phyloP scores from a whole-genome alignment of 2,329 filamentous ascomycete species.

The Paramyrothecium roridum region DNA sequence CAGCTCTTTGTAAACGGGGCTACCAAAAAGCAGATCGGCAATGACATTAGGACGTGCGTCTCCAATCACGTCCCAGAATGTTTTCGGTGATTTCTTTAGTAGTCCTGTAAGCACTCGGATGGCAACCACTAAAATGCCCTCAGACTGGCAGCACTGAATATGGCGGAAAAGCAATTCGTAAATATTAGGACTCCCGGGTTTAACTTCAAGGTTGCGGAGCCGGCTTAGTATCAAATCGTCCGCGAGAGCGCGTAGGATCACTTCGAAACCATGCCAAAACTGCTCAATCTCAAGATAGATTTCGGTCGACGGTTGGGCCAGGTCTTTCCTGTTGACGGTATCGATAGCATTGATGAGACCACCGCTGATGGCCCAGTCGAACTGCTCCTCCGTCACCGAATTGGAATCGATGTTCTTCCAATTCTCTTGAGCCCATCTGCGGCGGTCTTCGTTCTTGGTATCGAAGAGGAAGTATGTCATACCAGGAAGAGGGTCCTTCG shows the following conservation, averaged over 20 bases:
- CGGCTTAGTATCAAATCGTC: constrained; percentile 73
- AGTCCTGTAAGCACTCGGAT: constrained; percentile 69
- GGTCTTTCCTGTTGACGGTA: constrained; percentile 51
- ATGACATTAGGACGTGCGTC: constrained; percentile 76
- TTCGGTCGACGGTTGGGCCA: constrained; percentile 25
- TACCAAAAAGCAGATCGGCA: constrained; percentile 79
- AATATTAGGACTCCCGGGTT: constrained; percentile 56
- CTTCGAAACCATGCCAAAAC: constrained; percentile 76
- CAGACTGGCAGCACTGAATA: constrained; percentile 44
- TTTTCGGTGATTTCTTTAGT: constrained; percentile 70
- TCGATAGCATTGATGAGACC: constrained; percentile 66
- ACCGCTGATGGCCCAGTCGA: constrained; percentile 82
- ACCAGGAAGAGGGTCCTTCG: constrained; percentile 71
- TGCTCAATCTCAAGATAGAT: constrained; percentile 52
- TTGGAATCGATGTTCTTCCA: constrained; percentile 51
- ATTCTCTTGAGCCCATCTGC: constrained; percentile 34
- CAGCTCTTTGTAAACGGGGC: constrained; percentile 60
- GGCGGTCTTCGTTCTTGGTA: constrained; percentile 53
- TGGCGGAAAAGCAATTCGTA: constrained; percentile 61
- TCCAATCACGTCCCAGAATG: constrained; percentile 87
- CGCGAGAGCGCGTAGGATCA: constrained; percentile 72
- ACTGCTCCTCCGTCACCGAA: constrained; percentile 66
- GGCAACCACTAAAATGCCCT: constrained; percentile 62
- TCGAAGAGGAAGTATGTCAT: constrained; percentile 81
- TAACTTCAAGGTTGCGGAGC: constrained; percentile 74